Conservation (phyloP, 2,329 filamentous ascomycete species). For the Xylaria arbuscula region DNA sequence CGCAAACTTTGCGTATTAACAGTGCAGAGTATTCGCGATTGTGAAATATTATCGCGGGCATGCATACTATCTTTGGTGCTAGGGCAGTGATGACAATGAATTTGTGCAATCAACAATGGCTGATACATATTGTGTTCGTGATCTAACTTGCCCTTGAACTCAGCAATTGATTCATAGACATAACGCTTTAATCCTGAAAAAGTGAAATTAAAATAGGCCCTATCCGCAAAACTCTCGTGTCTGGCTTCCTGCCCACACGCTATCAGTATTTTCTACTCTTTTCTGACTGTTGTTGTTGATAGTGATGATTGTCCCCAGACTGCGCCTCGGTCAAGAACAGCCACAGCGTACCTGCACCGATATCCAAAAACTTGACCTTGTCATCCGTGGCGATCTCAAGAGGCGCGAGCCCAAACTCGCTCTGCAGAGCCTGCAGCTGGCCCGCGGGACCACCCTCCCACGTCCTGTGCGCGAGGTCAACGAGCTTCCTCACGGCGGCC, state of each 20-base stretch:
- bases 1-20: not conserved
- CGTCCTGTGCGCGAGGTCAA: constrained; percentile 18
- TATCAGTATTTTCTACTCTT: not conserved
- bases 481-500: constrained; percentile 11
- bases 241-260: not conserved
- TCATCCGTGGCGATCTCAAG: constrained; percentile 21
- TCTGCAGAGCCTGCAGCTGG: constrained; percentile 27
- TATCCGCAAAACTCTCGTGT: not conserved
- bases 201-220: too few species aligned
- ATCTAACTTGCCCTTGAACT: too few species aligned
- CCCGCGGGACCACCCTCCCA: constrained; percentile 12
- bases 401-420: constrained; percentile 25
- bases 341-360: constrained; percentile 34
- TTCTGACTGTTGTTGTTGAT: not conserved
- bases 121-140: not conserved
- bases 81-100: too few species aligned
- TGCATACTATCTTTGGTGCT: not conserved
- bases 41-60: not conserved
- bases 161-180: too few species aligned
- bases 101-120: not conserved
- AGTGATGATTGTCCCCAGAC: not conserved
- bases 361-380: constrained; percentile 18
- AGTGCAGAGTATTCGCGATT: not conserved
- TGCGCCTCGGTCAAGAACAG: constrained; percentile 30
- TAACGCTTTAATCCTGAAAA: too few species aligned